Evolutionary conservation across 345 rosid species (phyloP).

Genomic region (Bretschneidera sinensis): DNA sequence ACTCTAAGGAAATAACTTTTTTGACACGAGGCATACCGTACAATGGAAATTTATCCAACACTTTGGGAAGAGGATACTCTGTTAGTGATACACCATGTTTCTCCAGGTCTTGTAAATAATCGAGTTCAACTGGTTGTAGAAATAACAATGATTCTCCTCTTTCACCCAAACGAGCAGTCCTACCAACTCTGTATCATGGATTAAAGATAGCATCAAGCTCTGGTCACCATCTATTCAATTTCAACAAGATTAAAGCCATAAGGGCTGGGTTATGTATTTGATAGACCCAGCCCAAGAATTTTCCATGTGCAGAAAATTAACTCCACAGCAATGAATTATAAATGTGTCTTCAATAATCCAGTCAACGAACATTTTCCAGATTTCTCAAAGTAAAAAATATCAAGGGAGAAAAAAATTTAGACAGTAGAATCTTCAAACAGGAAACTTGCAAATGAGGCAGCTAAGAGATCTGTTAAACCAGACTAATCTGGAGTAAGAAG

Average conservation of each 20-base stretch:
- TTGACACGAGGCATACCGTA: constrained; percentile 36
- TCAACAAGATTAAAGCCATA: not conserved
- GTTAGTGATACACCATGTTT: constrained; percentile 76
- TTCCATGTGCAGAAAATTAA: not conserved
- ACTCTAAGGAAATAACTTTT: constrained; percentile 50
- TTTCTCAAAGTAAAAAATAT: too few relatives aligned
- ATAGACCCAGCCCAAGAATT: not conserved
- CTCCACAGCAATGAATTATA: not conserved
- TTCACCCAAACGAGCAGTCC: constrained; percentile 94
- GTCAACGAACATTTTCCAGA: not conserved
- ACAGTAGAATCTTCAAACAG: too few relatives aligned
- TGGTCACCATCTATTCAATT: not conserved
- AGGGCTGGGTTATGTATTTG: not conserved
- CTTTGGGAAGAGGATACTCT: constrained; percentile 76
- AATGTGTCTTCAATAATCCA: not conserved
- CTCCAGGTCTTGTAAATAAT: constrained; percentile 74
- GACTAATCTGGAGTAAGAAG: too few relatives aligned
- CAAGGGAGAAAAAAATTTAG: too few relatives aligned
- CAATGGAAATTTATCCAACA: constrained; percentile 61
- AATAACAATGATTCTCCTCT: constrained; percentile 82
- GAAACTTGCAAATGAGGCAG: too few relatives aligned
- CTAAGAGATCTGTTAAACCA: too few relatives aligned
- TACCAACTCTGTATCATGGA: constrained; percentile 73
- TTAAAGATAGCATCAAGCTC: constrained; percentile 15
- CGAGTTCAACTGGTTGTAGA: constrained; percentile 82